These are phyloP conservation scores for Phytomonas francai DNA, from an alignment of 208 protist genomes.

Conservation along the genomic window DNA sequence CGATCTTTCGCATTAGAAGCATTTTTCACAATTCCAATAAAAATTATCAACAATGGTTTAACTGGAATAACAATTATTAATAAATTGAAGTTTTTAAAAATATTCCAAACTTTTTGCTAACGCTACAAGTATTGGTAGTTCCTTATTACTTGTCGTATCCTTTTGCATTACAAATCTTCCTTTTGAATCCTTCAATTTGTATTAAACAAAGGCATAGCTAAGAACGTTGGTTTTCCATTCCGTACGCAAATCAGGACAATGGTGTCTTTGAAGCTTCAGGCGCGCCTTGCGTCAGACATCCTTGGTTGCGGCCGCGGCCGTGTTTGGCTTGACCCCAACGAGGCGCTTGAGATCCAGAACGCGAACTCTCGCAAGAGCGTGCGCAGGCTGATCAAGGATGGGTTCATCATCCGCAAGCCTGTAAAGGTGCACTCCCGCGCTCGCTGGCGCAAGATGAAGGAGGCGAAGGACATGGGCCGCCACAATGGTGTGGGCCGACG, in stretches of 20 bases:
- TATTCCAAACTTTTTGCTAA: neutral
- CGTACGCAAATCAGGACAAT: constrained; percentile 14
- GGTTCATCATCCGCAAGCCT: constrained; percentile 96
- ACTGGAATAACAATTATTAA: neutral
- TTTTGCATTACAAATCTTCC: too few species aligned
- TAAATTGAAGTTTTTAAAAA: neutral
- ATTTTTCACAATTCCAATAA: neutral
- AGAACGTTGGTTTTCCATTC: neutral
- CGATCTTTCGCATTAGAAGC: neutral
- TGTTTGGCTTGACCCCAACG: constrained; percentile 98
- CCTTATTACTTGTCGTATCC: neutral
- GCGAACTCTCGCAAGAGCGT: constrained; percentile 96
- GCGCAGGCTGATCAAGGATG: constrained; percentile 96
- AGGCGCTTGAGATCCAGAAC: constrained; percentile 95
- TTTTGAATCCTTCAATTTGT: constrained; percentile 3
- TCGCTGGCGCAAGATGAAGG: constrained; percentile 84
- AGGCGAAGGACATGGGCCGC: constrained; percentile 92
- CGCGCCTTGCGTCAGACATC: constrained; percentile 96
- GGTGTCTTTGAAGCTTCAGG: constrained; percentile 93
- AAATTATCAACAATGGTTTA: neutral
- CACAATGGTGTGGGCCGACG: constrained; percentile 94
- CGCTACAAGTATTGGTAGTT: neutral
- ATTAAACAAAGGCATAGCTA: constrained; percentile 8
- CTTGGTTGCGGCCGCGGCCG: constrained; percentile 96
- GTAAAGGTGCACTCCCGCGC: constrained; percentile 93